Conservation (phyloP, 2,329 filamentous ascomycete species). For the Cercospora janseana region DNA sequence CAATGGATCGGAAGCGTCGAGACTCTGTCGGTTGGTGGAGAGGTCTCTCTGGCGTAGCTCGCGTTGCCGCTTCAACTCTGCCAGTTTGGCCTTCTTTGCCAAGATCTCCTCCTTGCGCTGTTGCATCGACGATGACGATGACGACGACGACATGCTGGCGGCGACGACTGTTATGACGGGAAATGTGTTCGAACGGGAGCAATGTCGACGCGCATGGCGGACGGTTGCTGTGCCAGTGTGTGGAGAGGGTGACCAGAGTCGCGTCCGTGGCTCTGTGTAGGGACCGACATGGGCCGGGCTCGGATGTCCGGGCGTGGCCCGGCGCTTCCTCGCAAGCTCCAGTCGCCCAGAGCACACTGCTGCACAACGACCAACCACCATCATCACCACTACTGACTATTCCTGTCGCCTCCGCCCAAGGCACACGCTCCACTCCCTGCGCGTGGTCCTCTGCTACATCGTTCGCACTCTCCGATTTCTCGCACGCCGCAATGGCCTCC, state of each 20-base stretch:
- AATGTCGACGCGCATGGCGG: constrained; percentile 10
- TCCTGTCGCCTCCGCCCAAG: constrained; percentile 6
- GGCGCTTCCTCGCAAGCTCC: no score
- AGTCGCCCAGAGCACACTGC: no score
- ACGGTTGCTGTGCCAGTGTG: no score
- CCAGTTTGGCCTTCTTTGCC: constrained; percentile 94
- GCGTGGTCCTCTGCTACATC: no score
- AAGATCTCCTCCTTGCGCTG: constrained; percentile 92
- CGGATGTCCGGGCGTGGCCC: no score
- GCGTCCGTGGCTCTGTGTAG: no score
- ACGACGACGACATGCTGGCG: constrained; percentile 8
- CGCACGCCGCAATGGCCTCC: constrained; percentile 42
- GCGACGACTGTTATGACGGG: not conserved
- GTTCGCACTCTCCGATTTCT: not conserved
- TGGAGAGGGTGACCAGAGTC: no score
- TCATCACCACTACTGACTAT: no score
- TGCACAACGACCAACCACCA: no score
- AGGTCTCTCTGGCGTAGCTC: constrained; percentile 78
- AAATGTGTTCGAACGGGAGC: no score
- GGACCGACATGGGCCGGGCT: no score
- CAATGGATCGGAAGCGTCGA: constrained; percentile 67
- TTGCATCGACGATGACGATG: constrained; percentile 45
- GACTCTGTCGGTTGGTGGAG: constrained; percentile 65
- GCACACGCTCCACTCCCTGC: not conserved
- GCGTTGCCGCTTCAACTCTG: constrained; percentile 89